phyloP scores from a whole-genome alignment of 2,329 filamentous ascomycete genomes.

The Cladosporium sp. region DNA sequence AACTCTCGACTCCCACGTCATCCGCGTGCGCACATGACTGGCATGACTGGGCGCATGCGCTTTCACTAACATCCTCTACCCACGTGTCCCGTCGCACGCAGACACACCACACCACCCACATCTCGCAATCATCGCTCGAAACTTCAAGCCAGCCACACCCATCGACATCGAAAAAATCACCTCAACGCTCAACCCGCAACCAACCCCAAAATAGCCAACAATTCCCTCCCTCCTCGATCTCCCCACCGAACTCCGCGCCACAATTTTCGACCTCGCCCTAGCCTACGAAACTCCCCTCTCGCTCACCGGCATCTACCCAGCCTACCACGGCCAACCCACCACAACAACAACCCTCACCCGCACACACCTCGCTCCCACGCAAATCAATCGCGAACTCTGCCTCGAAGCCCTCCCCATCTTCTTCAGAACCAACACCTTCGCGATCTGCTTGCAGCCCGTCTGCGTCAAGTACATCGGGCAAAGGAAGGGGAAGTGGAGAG shows the following conservation, averaged over 20 bases:
- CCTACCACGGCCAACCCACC: background rate
- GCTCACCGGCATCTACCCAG: background rate
- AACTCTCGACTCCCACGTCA: background rate
- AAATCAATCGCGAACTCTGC: background rate
- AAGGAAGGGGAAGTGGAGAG: background rate
- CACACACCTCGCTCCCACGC: background rate
- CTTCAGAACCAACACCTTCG: background rate
- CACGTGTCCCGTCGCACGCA: background rate
- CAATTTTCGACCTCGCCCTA: background rate
- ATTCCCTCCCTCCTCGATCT: conserved; percentile 4
- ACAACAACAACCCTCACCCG: background rate
- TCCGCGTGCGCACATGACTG: background rate
- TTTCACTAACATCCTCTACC: background rate
- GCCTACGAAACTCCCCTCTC: background rate
- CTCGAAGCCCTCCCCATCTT: background rate
- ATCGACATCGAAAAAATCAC: background rate
- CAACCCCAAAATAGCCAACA: background rate
- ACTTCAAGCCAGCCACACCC: background rate
- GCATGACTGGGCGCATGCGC: background rate
- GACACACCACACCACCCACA: background rate
- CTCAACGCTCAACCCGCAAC: background rate
- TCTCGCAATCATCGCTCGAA: background rate
- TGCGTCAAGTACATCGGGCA: background rate
- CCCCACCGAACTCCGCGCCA: background rate
- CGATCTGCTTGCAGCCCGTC: background rate